Evolutionary conservation across 164 flowering plant genomes (phyloP).

Genomic region (Warburgia ugandensis): DNA sequence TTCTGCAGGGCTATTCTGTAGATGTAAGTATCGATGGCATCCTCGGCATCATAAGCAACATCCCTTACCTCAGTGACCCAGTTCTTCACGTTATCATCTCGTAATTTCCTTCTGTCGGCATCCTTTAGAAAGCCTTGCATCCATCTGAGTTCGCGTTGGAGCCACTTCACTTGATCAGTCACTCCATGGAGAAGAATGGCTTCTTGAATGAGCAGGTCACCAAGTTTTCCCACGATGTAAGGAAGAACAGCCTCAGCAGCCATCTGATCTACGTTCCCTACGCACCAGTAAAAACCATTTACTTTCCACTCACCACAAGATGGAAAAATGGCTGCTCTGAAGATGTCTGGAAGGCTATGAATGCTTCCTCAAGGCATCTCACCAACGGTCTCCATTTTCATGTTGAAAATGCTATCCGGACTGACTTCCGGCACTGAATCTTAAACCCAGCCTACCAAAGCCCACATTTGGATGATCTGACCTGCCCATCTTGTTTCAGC

Average conservation of each 20-base stretch:
- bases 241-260: slow-evolving; percentile 14
- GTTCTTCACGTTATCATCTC: slow-evolving; percentile 5
- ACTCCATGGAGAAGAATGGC: slow-evolving; percentile 12
- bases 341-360: too few species aligned
- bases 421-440: too few species aligned
- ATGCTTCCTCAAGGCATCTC: too few species aligned
- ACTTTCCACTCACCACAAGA: too few species aligned
- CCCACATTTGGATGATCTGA: too few species aligned
- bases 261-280: too few species aligned
- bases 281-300: too few species aligned
- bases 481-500: too few species aligned
- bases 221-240: slow-evolving; percentile 9
- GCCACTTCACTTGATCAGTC: slow-evolving; percentile 5
- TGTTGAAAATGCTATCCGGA: too few species aligned
- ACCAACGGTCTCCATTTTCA: too few species aligned
- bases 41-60: slow-evolving; percentile 13
- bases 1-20: background rate
- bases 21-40: slow-evolving; percentile 12
- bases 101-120: slow-evolving; percentile 9
- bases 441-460: too few species aligned
- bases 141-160: slow-evolving; percentile 17
- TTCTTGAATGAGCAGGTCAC: slow-evolving; percentile 15
- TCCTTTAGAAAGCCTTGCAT: slow-evolving; percentile 26
- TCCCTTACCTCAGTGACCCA: slow-evolving; percentile 18
- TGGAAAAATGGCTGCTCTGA: too few species aligned